Evolutionary conservation across 2,329 filamentous ascomycete genomes (phyloP).

Genomic region (Tolypocladium album): DNA sequence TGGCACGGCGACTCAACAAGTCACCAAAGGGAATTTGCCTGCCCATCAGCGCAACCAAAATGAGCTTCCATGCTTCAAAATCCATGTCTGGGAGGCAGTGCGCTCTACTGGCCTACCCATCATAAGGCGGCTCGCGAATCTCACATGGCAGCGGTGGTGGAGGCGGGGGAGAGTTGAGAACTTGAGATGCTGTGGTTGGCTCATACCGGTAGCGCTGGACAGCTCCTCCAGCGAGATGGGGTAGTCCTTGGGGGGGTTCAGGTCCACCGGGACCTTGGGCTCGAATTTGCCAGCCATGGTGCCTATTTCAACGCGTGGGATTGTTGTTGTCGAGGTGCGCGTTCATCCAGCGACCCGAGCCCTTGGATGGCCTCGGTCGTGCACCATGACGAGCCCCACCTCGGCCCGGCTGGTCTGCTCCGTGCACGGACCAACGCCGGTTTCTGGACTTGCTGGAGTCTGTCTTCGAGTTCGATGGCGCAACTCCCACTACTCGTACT

Average conservation of each 20-base stretch:
- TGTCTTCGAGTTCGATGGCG: not conserved
- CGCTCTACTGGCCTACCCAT: not conserved
- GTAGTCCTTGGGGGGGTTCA: conserved; percentile 81
- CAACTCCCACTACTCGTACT: not conserved
- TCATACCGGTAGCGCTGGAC: conserved; percentile 69
- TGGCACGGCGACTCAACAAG: not conserved
- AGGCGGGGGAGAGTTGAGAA: not conserved
- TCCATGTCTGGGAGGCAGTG: not conserved
- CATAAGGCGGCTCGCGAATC: not conserved
- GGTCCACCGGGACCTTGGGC: conserved; percentile 63
- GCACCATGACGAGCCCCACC: not conserved
- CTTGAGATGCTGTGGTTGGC: not conserved
- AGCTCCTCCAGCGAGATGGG: conserved; percentile 73
- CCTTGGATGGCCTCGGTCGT: not conserved
- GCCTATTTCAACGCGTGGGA: not conserved
- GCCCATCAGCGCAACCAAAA: not conserved
- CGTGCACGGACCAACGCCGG: conserved; percentile 7
- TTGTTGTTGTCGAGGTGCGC: not conserved
- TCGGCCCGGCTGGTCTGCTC: not conserved
- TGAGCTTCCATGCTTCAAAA: not conserved
- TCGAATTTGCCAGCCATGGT: conserved; percentile 58
- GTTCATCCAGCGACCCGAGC: not conserved
- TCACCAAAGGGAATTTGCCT: not conserved
- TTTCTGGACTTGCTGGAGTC: not conserved
- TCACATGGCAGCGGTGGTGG: not conserved